phyloP scores from a whole-genome alignment of 2,329 filamentous ascomycete genomes.

The Exophiala spinifera region DNA sequence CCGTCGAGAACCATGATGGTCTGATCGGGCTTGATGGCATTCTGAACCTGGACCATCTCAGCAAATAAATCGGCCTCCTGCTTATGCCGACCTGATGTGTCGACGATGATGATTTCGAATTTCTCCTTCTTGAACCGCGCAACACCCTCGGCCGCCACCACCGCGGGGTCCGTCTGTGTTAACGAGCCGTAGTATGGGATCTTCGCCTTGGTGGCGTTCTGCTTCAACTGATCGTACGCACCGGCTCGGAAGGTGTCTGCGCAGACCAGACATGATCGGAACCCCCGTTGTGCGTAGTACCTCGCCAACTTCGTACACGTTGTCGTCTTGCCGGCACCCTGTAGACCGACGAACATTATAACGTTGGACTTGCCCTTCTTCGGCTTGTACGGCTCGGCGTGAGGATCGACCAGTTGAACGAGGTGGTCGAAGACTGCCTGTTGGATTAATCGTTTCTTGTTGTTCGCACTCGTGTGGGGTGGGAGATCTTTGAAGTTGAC shows the following conservation, averaged over 20 bases:
- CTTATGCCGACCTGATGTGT: constrained; percentile 90
- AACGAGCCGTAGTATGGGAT: constrained; percentile 97
- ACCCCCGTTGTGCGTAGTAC: constrained; percentile 90
- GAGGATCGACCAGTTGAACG: constrained; percentile 90
- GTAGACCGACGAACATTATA: constrained; percentile 98
- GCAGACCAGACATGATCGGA: constrained; percentile 90
- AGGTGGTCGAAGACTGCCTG: constrained; percentile 97
- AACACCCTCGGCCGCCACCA: constrained; percentile 91
- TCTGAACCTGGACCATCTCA: constrained; percentile 96
- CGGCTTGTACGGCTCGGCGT: constrained; percentile 91
- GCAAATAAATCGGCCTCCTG: constrained; percentile 94
- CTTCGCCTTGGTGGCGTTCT: constrained; percentile 98
- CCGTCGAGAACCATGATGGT: constrained; percentile 98
- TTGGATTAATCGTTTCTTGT: constrained; percentile 96
- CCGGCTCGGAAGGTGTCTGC: constrained; percentile 98
- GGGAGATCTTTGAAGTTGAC: constrained; percentile 96
- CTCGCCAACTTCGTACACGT: constrained; percentile 95
- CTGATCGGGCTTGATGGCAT: constrained; percentile 85
- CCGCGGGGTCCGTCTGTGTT: constrained; percentile 91
- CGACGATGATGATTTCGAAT: constrained; percentile 98
- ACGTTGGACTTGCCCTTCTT: constrained; percentile 96
- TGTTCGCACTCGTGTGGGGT: constrained; percentile 68
- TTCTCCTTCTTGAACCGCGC: constrained; percentile 99
- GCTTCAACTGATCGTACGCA: constrained; percentile 97
- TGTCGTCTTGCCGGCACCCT: constrained; percentile 96